A percentile compares a stretch with the other conserved stretches of the same genome.
These are phyloP conservation scores for Pseudozyma flocculosa DNA, from an alignment of 1,284 basidiomycete genomes.

Conservation along the genomic window DNA sequence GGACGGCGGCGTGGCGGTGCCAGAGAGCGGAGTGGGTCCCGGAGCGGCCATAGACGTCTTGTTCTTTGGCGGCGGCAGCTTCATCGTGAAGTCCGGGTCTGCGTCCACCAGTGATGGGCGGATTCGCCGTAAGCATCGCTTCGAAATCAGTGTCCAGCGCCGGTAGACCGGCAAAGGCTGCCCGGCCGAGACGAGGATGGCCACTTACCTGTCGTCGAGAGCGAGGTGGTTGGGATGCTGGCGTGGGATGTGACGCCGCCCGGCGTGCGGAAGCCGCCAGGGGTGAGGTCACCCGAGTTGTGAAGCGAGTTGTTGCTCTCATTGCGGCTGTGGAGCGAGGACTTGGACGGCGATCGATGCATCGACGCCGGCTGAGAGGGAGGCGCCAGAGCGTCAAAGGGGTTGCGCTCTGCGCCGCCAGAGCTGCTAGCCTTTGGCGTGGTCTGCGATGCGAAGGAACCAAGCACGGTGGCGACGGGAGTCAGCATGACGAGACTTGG, in stretches of 20 bases:
- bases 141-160: too few species aligned
- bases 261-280: conserved; percentile 44
- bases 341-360: conserved; percentile 24
- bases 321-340: conserved; percentile 32
- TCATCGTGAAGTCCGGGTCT: conserved; percentile 55
- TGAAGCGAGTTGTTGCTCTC: conserved; percentile 9
- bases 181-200: too few species aligned
- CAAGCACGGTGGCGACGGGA: conserved; percentile 1
- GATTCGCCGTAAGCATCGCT: not conserved
- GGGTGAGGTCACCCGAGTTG: conserved; percentile 21
- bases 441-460: conserved; percentile 15
- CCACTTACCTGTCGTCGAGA: conserved; percentile 33
- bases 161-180: not conserved
- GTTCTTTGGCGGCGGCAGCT: conserved; percentile 46
- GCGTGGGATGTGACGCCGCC: conserved; percentile 47
- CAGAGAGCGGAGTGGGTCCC: not conserved
- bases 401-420: conserved; percentile 42
- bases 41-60: conserved; percentile 17
- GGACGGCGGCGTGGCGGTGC: conserved; percentile 3
- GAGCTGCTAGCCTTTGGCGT: conserved; percentile 45
- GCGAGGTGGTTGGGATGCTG: conserved; percentile 45
- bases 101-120: not conserved
- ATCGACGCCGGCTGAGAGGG: conserved; percentile 7
- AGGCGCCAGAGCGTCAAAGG: conserved; percentile 39
- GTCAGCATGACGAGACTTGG: not conserved